Evolutionary conservation across 139 green algal genomes (phyloP).

Genomic region (Chlorella sp.): DNA sequence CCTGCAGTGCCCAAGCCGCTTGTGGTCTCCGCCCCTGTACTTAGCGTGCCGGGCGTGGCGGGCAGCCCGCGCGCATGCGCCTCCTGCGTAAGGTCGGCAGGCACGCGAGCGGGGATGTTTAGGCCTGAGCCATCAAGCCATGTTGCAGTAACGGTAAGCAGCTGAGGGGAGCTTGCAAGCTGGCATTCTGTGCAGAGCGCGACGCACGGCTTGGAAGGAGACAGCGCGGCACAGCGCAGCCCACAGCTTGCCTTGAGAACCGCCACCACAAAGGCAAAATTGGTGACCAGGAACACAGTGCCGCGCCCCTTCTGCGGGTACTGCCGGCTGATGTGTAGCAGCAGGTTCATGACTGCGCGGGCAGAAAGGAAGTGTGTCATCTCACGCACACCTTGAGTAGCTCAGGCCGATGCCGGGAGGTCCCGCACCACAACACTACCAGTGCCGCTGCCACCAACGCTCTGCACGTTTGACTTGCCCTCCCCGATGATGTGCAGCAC

Average conservation of each 20-base stretch:
- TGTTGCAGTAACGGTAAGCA: too few relatives aligned
- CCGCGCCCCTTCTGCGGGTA: slow-evolving; percentile 55
- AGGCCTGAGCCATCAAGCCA: too few relatives aligned
- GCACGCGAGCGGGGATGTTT: background rate
- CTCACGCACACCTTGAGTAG: too few relatives aligned
- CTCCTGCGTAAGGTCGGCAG: background rate
- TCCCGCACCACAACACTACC: too few relatives aligned
- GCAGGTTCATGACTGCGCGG: slow-evolving; percentile 67
- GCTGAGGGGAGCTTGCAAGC: too few relatives aligned
- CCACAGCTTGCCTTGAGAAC: slow-evolving; percentile 52
- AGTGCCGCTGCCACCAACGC: too few relatives aligned
- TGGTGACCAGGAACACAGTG: slow-evolving; percentile 95
- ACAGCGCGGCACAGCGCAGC: too few relatives aligned
- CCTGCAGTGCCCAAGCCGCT: slow-evolving; percentile 14
- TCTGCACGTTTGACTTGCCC: too few relatives aligned
- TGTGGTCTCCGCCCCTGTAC: slow-evolving; percentile 3
- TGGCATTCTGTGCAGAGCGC: too few relatives aligned
- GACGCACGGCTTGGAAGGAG: too few relatives aligned
- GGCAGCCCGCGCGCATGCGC: slow-evolving; percentile 28
- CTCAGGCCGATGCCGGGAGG: too few relatives aligned
- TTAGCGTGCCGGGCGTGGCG: slow-evolving; percentile 26
- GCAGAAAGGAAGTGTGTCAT: background rate
- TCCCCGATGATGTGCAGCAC: background rate
- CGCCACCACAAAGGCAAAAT: slow-evolving; percentile 86
- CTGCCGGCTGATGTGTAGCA: slow-evolving; percentile 60